Percentiles rank a stretch among this genome's conserved stretches.
Evolutionary conservation across 2,329 filamentous ascomycete species (phyloP).

Genomic region (Knufia fluminis): DNA sequence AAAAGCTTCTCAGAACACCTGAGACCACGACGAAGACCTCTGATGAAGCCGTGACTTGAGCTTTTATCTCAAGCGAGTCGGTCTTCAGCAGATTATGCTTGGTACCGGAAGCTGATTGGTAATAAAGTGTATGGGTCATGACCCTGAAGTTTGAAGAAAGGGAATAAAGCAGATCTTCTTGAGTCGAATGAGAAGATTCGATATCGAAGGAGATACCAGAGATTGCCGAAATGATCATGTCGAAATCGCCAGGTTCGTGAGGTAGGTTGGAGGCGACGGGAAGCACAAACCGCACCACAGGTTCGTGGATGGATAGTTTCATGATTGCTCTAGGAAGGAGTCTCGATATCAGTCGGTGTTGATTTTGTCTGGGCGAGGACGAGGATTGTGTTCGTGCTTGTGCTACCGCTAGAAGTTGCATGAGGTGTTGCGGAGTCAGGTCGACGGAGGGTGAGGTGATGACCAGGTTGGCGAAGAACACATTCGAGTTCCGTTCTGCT

Average conservation of each 20-base stretch:
- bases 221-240: slow-evolving; percentile 88
- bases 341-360: slow-evolving; percentile 69
- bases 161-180: slow-evolving; percentile 78
- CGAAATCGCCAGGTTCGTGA: slow-evolving; percentile 68
- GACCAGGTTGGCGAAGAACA: slow-evolving; percentile 91
- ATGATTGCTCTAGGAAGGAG: slow-evolving; percentile 87
- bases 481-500: slow-evolving; percentile 86
- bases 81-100: slow-evolving; percentile 81
- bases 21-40: slow-evolving; percentile 73
- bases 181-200: slow-evolving; percentile 86
- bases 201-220: slow-evolving; percentile 88
- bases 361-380: slow-evolving; percentile 35
- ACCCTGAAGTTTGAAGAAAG: slow-evolving; percentile 72
- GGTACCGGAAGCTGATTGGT: slow-evolving; percentile 74
- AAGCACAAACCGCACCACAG: slow-evolving; percentile 79
- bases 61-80: slow-evolving; percentile 78
- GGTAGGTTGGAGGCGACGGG: slow-evolving; percentile 55
- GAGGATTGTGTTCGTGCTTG: slow-evolving; percentile 44
- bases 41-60: slow-evolving; percentile 74
- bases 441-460: slow-evolving; percentile 93
- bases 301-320: slow-evolving; percentile 94
- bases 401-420: slow-evolving; percentile 68
- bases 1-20: slow-evolving; percentile 76
- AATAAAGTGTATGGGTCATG: slow-evolving; percentile 83
- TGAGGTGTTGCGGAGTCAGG: slow-evolving; percentile 82